Percentiles rank a stretch among this genome's conserved stretches.
These are phyloP conservation scores for Mycena polygramma DNA, from an alignment of 768 basidiomycete genomes.

Conservation along the genomic window DNA sequence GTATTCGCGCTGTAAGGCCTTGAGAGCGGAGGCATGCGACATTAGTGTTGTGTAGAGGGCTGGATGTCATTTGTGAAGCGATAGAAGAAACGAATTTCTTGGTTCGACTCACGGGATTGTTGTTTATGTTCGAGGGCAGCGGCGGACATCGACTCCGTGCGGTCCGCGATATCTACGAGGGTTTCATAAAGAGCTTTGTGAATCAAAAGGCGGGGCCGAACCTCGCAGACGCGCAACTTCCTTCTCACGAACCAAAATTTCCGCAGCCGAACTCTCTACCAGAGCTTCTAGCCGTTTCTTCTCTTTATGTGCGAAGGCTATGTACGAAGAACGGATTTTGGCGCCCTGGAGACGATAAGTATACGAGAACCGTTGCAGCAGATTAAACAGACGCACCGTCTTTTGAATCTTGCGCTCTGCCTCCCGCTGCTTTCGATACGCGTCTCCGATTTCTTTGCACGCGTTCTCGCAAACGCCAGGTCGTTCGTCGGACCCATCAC, in stretches of 20 bases:
- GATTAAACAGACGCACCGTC: slow-evolving; percentile 66
- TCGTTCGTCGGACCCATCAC: slow-evolving; percentile 95
- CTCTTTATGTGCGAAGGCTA: slow-evolving; percentile 90
- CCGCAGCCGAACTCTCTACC: slow-evolving; percentile 63
- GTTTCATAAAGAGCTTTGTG: neutral
- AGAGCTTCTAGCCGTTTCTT: slow-evolving; percentile 83
- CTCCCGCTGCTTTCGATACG: slow-evolving; percentile 73
- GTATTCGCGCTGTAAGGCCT: slow-evolving; percentile 80
- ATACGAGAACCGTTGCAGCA: slow-evolving; percentile 12
- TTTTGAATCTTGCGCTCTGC: slow-evolving; percentile 84
- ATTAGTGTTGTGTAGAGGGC: slow-evolving; percentile 85
- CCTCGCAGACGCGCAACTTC: slow-evolving; percentile 84
- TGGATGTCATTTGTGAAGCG: slow-evolving; percentile 46
- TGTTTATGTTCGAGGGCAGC: slow-evolving; percentile 89
- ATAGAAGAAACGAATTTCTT: neutral
- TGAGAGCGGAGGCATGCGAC: slow-evolving; percentile 80
- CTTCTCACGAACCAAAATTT: slow-evolving; percentile 73
- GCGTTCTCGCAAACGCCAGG: slow-evolving; percentile 82
- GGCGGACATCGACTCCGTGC: slow-evolving; percentile 82
- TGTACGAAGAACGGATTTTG: slow-evolving; percentile 92
- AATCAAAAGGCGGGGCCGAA: slow-evolving; percentile 43
- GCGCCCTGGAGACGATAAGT: slow-evolving; percentile 70
- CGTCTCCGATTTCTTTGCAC: slow-evolving; percentile 83
- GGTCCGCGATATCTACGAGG: slow-evolving; percentile 77
- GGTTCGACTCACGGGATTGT: slow-evolving; percentile 76